phyloP scores from a whole-genome alignment of 2,329 filamentous ascomycete genomes.

The Cadophora gregata region DNA sequence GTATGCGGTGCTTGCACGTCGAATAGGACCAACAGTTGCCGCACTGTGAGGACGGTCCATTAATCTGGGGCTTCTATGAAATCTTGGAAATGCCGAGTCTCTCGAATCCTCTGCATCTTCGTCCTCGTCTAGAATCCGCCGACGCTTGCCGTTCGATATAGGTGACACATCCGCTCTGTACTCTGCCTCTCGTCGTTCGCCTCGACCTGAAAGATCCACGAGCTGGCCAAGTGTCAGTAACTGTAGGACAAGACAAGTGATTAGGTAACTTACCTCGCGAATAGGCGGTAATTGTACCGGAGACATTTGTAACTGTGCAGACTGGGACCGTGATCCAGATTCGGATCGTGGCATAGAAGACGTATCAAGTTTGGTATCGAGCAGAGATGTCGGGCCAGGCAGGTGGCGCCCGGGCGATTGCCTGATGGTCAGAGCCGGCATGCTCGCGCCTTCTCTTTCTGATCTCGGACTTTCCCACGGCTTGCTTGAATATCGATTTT shows the following conservation, averaged over 20 bases:
- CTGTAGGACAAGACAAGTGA: neutral
- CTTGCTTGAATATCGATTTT: slow-evolving; percentile 25
- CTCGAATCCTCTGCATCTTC: slow-evolving; percentile 19
- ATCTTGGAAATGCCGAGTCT: slow-evolving; percentile 22
- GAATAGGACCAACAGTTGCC: slow-evolving; percentile 12
- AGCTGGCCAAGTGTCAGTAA: neutral
- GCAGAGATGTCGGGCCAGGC: slow-evolving; percentile 18
- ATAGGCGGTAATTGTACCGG: slow-evolving; percentile 19
- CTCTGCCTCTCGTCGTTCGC: slow-evolving; percentile 10
- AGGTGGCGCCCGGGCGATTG: slow-evolving; percentile 24
- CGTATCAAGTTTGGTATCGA: slow-evolving; percentile 8
- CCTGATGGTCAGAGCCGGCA: slow-evolving; percentile 31
- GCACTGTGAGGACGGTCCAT: slow-evolving; percentile 25
- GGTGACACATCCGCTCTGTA: slow-evolving; percentile 12
- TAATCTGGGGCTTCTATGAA: slow-evolving; percentile 29
- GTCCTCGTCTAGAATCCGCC: slow-evolving; percentile 32
- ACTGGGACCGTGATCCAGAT: neutral
- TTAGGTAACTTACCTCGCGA: slow-evolving; percentile 14
- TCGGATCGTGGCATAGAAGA: slow-evolving; percentile 1
- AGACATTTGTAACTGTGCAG: slow-evolving; percentile 9
- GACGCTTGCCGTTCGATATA: slow-evolving; percentile 29
- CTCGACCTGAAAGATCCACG: slow-evolving; percentile 11
- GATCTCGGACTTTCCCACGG: slow-evolving; percentile 14
- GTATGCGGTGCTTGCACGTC: slow-evolving; percentile 18
- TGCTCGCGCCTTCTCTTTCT: slow-evolving; percentile 15